Evolutionary conservation across 345 rosid genomes (phyloP).

Genomic region (Salix arbutifolia): DNA sequence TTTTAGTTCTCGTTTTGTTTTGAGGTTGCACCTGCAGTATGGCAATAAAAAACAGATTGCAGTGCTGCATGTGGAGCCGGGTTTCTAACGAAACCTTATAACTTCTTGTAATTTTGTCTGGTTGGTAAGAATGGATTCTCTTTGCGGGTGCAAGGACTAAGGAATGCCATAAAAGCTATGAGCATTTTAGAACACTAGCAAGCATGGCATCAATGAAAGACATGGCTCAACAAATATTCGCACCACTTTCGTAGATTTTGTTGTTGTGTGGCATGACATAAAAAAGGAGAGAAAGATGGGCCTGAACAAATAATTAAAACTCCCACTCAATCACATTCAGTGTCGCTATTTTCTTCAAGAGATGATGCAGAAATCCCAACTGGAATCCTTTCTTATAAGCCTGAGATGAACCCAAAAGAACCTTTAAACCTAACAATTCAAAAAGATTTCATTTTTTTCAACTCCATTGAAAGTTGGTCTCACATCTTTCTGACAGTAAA

Average conservation of each 20-base stretch:
- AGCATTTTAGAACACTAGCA: no score
- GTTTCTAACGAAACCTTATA: no score
- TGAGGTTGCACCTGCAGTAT: no score
- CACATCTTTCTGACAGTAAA: conserved; percentile 14
- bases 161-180: no score
- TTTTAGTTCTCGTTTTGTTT: no score
- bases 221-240: background rate
- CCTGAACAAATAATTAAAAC: conserved; percentile 28
- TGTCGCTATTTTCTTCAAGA: conserved; percentile 16
- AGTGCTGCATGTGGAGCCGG: no score
- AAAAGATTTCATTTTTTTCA: conserved; percentile 18
- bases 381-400: conserved; percentile 10
- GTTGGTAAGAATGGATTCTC: background rate
- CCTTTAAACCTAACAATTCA: conserved; percentile 23
- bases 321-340: conserved; percentile 36
- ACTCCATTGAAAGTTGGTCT: conserved; percentile 16
- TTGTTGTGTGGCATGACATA: background rate
- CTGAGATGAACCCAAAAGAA: conserved; percentile 16
- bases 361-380: conserved; percentile 31
- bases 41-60: no score
- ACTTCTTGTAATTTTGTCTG: background rate
- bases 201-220: no score
- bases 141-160: background rate
- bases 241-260: background rate
- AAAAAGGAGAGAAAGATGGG: conserved; percentile 9